Conservation (phyloP, 306 rosid genomes). For the Clitoria ternatea region DNA sequence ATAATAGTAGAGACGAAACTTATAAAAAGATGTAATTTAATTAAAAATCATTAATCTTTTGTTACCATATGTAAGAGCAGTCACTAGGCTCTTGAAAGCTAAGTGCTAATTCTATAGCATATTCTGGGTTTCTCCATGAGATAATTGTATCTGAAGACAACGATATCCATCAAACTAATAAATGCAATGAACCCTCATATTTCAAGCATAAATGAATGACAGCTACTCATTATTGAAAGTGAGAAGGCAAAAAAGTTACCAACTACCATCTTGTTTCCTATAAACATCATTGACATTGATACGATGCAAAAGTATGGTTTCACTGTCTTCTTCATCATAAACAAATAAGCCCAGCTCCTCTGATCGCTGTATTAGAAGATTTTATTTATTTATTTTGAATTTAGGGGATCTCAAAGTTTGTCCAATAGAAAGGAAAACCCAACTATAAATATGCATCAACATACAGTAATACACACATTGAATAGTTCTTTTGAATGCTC, state of each 20-base stretch:
- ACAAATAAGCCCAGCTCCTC: slow-evolving; percentile 85
- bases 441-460: not conserved
- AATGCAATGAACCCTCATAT: not conserved
- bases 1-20: slow-evolving; percentile 21
- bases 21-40: not conserved
- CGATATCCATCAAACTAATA: slow-evolving; percentile 10
- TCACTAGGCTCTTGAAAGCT: slow-evolving; percentile 95
- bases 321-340: slow-evolving; percentile 80
- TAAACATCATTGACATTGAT: slow-evolving; percentile 75
- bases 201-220: not conserved
- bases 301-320: slow-evolving; percentile 77
- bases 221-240: not conserved
- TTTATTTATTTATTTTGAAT: slow-evolving; percentile 8
- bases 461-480: not conserved
- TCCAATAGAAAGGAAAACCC: not conserved
- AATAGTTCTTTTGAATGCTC: not conserved
- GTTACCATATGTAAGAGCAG: slow-evolving; percentile 85
- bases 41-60: not conserved
- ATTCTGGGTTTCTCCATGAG: slow-evolving; percentile 73
- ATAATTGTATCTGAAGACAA: not conserved
- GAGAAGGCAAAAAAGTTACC: slow-evolving; percentile 1
- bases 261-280: slow-evolving; percentile 92
- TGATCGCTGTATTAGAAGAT: slow-evolving; percentile 56
- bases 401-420: slow-evolving; percentile 1
- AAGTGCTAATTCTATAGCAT: slow-evolving; percentile 89